Base-by-base conservation (phyloP, 108 stramenopile genomes). In the Asterionellopsis glacialis region DNA sequence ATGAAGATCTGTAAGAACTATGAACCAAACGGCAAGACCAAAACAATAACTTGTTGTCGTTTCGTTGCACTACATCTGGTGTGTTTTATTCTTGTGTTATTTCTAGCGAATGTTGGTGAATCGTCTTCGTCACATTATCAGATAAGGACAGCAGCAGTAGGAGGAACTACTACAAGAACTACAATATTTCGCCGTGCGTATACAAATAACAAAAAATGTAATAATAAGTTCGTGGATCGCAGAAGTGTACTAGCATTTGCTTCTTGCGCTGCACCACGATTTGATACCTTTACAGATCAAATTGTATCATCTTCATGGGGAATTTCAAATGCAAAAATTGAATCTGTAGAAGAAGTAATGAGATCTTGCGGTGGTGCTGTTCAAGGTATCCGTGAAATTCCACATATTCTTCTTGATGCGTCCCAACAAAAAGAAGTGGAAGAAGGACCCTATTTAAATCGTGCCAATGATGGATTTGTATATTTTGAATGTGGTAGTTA, bases 361-460 rank as follows among this genome's bases (percentile, higher is more conserved):
- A 59, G 86, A 53, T 70, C 70, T 2, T 87, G 86, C 58, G 86
- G 86, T 19, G 86, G 86, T 28, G 86, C 86, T 39, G 75, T 87
- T 1, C 86, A 87, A 61, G 86, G 86, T 2, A 71, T 87, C 18
- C 66, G 77, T 47, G 33, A 33, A 5, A 33, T 33, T 33, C 33
- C 33, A 5, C 7, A 33, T 7, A 33, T 33, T 5, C 33, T 33
- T 5, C 33, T 5, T 5, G 5, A 33, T 7, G 85, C 41, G 23
- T 16, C 38, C 33, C 64, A 1, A 50, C 59, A 55, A 50, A 76
- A 42, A 28, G 65, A 26, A 63, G 59, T 11, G 5, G 5, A 33
- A 33, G 33, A 33, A 33, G 33, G 33, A 33, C 33, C 33, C 7
- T 83, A 83, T 50, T 74, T 70, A 41, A 87, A 87, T 55, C 65